phyloP scores from a whole-genome alignment of 2,329 filamentous ascomycete genomes.

The Xylaria sp. region DNA sequence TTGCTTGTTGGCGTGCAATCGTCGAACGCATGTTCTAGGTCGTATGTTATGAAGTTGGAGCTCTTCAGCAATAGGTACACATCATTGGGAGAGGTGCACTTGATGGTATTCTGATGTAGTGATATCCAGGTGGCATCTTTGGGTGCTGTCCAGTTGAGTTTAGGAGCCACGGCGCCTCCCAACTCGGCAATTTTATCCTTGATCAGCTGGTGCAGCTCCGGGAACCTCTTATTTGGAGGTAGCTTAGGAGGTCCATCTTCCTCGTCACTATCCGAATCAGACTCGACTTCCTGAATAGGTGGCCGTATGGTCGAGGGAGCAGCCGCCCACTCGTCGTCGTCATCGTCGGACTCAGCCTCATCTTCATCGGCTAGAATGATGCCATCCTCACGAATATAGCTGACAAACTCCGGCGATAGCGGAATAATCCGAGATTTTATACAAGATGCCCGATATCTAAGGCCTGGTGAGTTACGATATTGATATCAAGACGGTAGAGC shows the following conservation, averaged over 20 bases:
- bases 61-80: conserved; percentile 94
- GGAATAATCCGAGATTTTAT: conserved; percentile 89
- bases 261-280: conserved; percentile 62
- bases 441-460: conserved; percentile 79
- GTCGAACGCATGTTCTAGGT: conserved; percentile 92
- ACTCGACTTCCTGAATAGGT: conserved; percentile 57
- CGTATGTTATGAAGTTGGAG: conserved; percentile 93
- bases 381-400: conserved; percentile 91
- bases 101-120: conserved; percentile 85
- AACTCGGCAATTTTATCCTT: conserved; percentile 81
- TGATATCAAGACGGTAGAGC: neutral
- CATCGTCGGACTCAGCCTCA: conserved; percentile 65
- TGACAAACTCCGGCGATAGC: conserved; percentile 78
- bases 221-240: conserved; percentile 68
- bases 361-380: conserved; percentile 85
- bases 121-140: conserved; percentile 96
- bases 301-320: conserved; percentile 51
- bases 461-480: conserved; percentile 30
- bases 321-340: conserved; percentile 67
- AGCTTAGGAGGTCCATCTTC: conserved; percentile 58
- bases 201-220: conserved; percentile 81
- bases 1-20: conserved; percentile 65
- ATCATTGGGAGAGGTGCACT: conserved; percentile 88
- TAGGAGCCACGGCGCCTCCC: conserved; percentile 87
- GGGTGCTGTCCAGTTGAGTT: conserved; percentile 96